Evolutionary conservation across 1,139 yeast genomes (phyloP), one percentile per base, ranked within the genome.

Genomic region (Wickerhamomyces sp.): DNA sequence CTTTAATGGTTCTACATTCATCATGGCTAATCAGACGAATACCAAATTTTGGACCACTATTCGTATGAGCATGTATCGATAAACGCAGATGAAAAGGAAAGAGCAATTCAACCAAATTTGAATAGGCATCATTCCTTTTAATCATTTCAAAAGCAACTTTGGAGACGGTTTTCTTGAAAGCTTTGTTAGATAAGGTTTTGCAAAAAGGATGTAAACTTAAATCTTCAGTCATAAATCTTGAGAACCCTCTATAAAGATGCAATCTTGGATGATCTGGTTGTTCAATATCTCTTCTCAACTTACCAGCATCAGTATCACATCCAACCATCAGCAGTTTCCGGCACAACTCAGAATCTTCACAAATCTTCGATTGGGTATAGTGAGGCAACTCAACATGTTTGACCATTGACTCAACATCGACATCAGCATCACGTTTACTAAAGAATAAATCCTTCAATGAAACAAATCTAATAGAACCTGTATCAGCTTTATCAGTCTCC

Each of bases 91-190:
- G 82, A 57, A 75, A 76, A 7, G 85, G 85, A 48, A 79, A 78
- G 42, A 78, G 61, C 51, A 79, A 63, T 50, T 79, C 84, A 39
- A 79, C 83, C 57, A 79, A 66, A 57, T 79, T 79, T 4, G 84
- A 79, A 56, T 79, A 79, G 7, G 85, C 84, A 57, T 79, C 85
- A 56, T 79, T 79, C 51, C 84, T 64, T 59, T 74, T 78, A 49
- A 79, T 79, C 84, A 79, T 79, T 55, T 78, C 82, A 60, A 78
- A 79, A 1, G 84, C 82, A 45, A 78, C 76, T 51, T 70, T 71
- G 5, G 81, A 69, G 29, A 76, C 73, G 36, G 68, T 61, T 56
- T 77, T 78, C 54, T 78, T 78, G 57, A 69, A 74, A 45, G 69
- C 66, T 56, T 76, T 79, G 47, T 68, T 71, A 0, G 82, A 75